These are phyloP conservation scores for Venturia oleaginea DNA, from an alignment of 2,329 filamentous ascomycete genomes.

Conservation along the genomic window DNA sequence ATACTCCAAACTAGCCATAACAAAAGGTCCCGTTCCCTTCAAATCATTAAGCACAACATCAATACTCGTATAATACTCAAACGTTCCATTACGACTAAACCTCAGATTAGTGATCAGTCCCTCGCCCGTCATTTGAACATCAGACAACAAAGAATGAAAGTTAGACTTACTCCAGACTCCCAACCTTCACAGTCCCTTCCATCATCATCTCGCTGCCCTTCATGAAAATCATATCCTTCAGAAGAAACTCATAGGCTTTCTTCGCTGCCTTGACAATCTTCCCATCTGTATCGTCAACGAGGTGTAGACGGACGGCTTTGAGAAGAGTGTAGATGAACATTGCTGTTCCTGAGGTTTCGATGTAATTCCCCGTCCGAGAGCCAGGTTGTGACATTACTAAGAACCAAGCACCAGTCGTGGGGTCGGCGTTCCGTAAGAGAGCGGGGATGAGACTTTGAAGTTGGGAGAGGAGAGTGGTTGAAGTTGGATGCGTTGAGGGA, in stretches of 20 bases:
- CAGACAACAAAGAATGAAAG: neutral
- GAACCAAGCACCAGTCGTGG: slow-evolving; percentile 44
- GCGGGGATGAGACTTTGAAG: slow-evolving; percentile 31
- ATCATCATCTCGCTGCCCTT: slow-evolving; percentile 22
- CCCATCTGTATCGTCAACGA: slow-evolving; percentile 23
- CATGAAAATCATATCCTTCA: slow-evolving; percentile 18
- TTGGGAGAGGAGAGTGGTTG: slow-evolving; percentile 18
- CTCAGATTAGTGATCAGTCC: neutral
- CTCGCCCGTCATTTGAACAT: neutral
- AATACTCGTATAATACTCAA: neutral
- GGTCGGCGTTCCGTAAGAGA: slow-evolving; percentile 32
- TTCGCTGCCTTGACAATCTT: slow-evolving; percentile 21
- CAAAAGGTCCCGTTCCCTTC: neutral
- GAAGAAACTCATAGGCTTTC: slow-evolving; percentile 29
- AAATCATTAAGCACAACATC: neutral
- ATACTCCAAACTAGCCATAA: neutral
- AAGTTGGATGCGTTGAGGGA: slow-evolving; percentile 16
- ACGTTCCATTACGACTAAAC: neutral
- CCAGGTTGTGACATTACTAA: slow-evolving; percentile 44
- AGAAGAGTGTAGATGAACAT: slow-evolving; percentile 49
- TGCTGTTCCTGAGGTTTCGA: slow-evolving; percentile 49
- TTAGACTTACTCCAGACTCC: slow-evolving; percentile 13
- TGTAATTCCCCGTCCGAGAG: slow-evolving; percentile 42
- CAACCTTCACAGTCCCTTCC: slow-evolving; percentile 24
- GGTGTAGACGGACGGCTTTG: slow-evolving; percentile 35